Evolutionary conservation across 1,139 yeast genomes (phyloP), one percentile per base, ranked within the genome.

Genomic region (Scheffersomyces lignicola): DNA sequence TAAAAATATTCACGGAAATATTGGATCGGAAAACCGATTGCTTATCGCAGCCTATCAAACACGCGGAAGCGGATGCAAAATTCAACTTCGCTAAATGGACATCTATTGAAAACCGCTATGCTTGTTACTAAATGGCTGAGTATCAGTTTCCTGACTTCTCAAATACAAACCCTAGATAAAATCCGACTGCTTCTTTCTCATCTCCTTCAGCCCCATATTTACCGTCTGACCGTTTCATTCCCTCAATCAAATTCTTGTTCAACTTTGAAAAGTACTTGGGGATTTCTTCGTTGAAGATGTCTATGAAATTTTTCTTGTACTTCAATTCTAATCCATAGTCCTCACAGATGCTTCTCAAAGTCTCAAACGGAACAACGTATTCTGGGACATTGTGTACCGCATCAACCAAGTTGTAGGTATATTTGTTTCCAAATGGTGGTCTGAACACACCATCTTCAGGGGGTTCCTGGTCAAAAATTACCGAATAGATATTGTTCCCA

Each of bases 341-440:
- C 54, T 83, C 90, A 33, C 96, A 94, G 34, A 89, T 62, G 40
- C 83, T 77, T 55, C 95, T 72, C 40, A 92, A 76, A 0, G 84
- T 78, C 51, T 92, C 97, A 62, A 92, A 89, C 0, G 97, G 98
- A 5, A 92, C 97, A n/a, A 92, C 94, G 53, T 86, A 92, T 54
- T 92, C 99, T 0, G 97, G 97, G 7, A 92, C 97, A 51, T 92
- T 83, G 44, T 88, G 97, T 32, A 92, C 94, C 0, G 99, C 98
- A 62, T 92, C 98, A 46, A 82, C 81, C 41, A 92, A 65, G 63
- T 73, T 87, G 55, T 87, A 92, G 35, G 77, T 78, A 58, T 92
- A 92, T 49, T 78, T 73, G 58, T 89, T 86, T 0, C 98, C 98
- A 56, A 70, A 90, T 0, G 95, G 87, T 1, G 83, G 78, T 12